Conservation (phyloP, 176 grass and related monocot genomes). For the Rhipidocladum racemiflorum region DNA sequence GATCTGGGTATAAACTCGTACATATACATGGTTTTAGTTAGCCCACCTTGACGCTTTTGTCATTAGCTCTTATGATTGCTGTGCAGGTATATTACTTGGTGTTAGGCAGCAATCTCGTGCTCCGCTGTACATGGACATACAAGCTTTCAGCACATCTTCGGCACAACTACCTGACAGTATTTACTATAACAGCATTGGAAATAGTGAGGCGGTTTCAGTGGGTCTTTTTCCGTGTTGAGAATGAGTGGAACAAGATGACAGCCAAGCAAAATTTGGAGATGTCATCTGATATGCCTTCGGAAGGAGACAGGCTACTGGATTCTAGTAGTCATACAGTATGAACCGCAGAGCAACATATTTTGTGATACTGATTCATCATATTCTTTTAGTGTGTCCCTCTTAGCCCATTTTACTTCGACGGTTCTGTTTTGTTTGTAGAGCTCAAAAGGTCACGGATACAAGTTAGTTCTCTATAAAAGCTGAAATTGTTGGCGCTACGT, state of each 20-base stretch:
- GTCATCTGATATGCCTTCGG: slow-evolving; percentile 52
- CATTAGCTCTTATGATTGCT: not conserved
- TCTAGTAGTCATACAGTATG: slow-evolving; percentile 59
- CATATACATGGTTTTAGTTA: slow-evolving; percentile 12
- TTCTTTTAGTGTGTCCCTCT: slow-evolving; percentile 30
- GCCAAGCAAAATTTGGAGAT: slow-evolving; percentile 71
- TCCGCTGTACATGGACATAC: slow-evolving; percentile 96
- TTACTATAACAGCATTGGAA: slow-evolving; percentile 75
- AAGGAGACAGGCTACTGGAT: slow-evolving; percentile 71
- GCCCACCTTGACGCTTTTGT: not conserved
- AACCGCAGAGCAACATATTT: not conserved
- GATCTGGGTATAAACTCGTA: slow-evolving; percentile 59
- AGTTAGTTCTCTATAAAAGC: slow-evolving; percentile 35
- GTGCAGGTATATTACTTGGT: slow-evolving; percentile 85
- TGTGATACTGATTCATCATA: slow-evolving; percentile 20
- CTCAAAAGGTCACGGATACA: slow-evolving; percentile 34
- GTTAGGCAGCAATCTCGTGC: slow-evolving; percentile 81
- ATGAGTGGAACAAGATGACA: slow-evolving; percentile 96
- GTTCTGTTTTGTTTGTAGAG: slow-evolving; percentile 43
- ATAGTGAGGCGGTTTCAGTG: slow-evolving; percentile 88
- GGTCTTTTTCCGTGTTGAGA: slow-evolving; percentile 97
- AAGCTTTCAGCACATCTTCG: slow-evolving; percentile 97
- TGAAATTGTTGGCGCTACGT: slow-evolving; percentile 11
- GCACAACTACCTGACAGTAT: slow-evolving; percentile 93
- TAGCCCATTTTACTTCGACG: slow-evolving; percentile 14